Evolutionary conservation across 2,329 filamentous ascomycete species (phyloP).

Genomic region (Cordyceps farinosa): DNA sequence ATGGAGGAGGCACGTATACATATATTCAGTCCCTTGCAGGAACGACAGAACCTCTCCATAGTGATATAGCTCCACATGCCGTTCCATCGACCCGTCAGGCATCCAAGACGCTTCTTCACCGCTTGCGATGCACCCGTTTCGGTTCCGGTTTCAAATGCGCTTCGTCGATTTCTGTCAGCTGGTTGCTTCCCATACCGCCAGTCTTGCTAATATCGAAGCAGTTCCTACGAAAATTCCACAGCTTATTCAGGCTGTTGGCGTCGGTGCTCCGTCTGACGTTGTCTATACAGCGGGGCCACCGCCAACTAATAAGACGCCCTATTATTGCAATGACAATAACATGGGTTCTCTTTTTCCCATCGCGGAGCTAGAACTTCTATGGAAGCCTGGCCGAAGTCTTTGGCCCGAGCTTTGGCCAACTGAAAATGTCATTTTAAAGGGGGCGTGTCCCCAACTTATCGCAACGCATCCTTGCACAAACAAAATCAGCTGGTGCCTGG

Average conservation of each 20-base stretch:
- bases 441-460: neutral
- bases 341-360: neutral
- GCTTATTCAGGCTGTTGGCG: neutral
- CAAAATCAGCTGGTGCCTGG: neutral
- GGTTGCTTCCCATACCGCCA: too few species aligned
- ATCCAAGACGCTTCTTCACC: too few species aligned
- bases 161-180: too few species aligned
- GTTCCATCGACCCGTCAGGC: too few species aligned
- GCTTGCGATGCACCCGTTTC: too few species aligned
- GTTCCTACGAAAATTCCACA: too few species aligned
- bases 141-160: too few species aligned
- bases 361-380: neutral
- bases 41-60: too few species aligned
- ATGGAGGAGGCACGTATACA: too few species aligned
- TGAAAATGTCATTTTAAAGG: neutral
- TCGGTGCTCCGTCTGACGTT: neutral
- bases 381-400: neutral
- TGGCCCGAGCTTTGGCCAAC: neutral
- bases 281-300: neutral
- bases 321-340: neutral
- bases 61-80: too few species aligned
- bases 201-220: too few species aligned
- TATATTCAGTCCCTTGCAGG: too few species aligned
- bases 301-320: neutral
- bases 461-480: neutral